Evolutionary conservation across 345 rosid genomes (phyloP), one percentile per base, ranked within the genome.

Genomic region (Populus simonii): DNA sequence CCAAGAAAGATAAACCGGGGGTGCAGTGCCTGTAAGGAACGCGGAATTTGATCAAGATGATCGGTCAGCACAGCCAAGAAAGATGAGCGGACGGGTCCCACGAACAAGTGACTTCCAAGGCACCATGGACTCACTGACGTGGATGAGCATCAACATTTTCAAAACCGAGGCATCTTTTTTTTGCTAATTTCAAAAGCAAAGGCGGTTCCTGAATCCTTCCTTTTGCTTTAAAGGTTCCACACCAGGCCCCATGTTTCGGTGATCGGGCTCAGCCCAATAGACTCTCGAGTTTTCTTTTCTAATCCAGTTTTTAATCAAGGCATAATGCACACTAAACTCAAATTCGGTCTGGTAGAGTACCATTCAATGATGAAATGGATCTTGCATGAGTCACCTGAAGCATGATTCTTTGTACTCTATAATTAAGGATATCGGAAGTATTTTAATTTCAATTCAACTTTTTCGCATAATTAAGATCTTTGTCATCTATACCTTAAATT

Each of bases 31-130:
- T 59, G 47, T 10, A 12, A 65, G 53, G 25, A n/a, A 59, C 27
- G 33, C 8, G 36, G 36, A 33, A 43, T 8, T 0, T 41, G 49
- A 63, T 45, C 70, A 65, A 36, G 25, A 59, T 1, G 27, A 43
- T 16, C 31, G 49, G 17, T 61, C 9, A 65, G 20, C 31, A 23
- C 66, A 41, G 55, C 18, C 49, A 25, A 5, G 12, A 31, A 55
- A 62, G 16, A 27, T 10, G 39, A 41, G 7, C 23, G 9, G 4
- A 25, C 13, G 68, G 74, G 74, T 22, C 80, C 75, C 62, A 72
- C 51, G 53, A 63, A 63, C 70, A 72, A 77, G 85, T 74, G 85
- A 51, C 78, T 71, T 79, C 76, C 76, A 80, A 74, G 76, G 74
- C 80, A 79, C 35, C 80, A 69, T 51, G 80, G 22, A 70, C 35